These are phyloP conservation scores for Cytospora chrysosperma DNA, from an alignment of 2,329 filamentous ascomycete species.

Conservation along the genomic window DNA sequence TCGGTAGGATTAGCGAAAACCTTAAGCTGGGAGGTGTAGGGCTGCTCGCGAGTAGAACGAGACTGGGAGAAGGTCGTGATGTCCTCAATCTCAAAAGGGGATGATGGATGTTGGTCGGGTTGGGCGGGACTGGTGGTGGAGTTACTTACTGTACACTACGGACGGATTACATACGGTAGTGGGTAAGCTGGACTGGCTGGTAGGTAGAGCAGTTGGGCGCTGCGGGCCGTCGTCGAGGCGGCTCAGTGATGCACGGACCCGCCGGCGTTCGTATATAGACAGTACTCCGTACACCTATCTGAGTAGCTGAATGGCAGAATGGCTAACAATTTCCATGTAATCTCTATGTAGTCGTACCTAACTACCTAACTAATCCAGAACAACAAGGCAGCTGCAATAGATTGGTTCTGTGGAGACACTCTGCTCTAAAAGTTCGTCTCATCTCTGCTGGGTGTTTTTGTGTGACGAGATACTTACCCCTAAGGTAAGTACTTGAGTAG, in stretches of 20 bases:
- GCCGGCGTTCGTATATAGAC: not conserved
- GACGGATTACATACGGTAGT: no score
- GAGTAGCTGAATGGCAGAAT: no score
- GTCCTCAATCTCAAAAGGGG: slow-evolving; percentile 22
- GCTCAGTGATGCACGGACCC: slow-evolving; percentile 7
- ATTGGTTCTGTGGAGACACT: not conserved
- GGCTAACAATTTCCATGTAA: no score
- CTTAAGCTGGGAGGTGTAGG: not conserved
- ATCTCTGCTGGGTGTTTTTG: not conserved
- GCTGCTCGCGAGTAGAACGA: not conserved
- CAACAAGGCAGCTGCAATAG: no score
- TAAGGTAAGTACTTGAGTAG: not conserved
- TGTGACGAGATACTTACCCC: not conserved
- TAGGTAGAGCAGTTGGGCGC: slow-evolving; percentile 16
- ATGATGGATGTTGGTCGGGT: slow-evolving; percentile 16
- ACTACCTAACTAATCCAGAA: no score
- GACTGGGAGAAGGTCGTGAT: slow-evolving; percentile 10
- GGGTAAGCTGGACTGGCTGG: no score
- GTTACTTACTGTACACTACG: no score
- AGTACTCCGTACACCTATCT: no score
- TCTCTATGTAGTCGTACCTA: no score
- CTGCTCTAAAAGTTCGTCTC: not conserved
- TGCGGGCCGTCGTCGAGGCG: slow-evolving; percentile 23
- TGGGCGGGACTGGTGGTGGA: slow-evolving; percentile 7
- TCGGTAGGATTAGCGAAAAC: not conserved